A percentile compares a stretch with the other conserved stretches of the same genome.
Evolutionary conservation across 306 rosid species (phyloP).

Genomic region (Quercus glauca): DNA sequence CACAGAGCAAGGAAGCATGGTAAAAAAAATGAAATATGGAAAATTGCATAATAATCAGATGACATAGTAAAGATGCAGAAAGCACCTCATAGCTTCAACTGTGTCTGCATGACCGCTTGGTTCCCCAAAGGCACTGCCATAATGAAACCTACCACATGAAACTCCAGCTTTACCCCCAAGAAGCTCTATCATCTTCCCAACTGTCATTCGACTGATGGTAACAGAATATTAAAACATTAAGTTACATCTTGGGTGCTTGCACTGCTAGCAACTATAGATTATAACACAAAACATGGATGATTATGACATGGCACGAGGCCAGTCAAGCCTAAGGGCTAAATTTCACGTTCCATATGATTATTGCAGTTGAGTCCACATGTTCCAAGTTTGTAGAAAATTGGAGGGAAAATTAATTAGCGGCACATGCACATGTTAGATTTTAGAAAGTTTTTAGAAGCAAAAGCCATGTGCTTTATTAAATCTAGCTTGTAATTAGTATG

Average conservation of each 20-base stretch:
- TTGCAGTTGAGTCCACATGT: too few species aligned
- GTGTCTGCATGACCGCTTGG: slow-evolving; percentile 99
- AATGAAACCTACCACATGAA: slow-evolving; percentile 92
- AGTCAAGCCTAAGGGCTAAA: too few species aligned
- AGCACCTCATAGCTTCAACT: slow-evolving; percentile 87
- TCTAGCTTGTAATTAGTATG: too few species aligned
- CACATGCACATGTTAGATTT: too few species aligned
- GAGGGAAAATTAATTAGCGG: too few species aligned
- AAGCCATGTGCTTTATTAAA: too few species aligned
- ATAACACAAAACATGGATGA: neutral
- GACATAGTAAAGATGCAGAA: slow-evolving; percentile 7
- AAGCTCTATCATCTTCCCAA: slow-evolving; percentile 98
- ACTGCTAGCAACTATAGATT: neutral
- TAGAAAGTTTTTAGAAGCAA: too few species aligned
- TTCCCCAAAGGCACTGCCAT: slow-evolving; percentile 99
- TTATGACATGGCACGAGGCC: too few species aligned
- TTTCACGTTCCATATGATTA: too few species aligned
- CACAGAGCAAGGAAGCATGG: slow-evolving; percentile 20
- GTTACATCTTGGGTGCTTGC: neutral
- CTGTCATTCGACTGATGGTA: slow-evolving; percentile 86
- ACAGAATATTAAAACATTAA: slow-evolving; percentile 22
- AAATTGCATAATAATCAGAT: slow-evolving; percentile 10
- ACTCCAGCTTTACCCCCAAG: slow-evolving; percentile 98
- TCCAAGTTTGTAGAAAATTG: too few species aligned
- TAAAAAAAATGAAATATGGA: slow-evolving; percentile 1